phyloP scores from a whole-genome alignment of 768 basidiomycete genomes.

The Hirschioporus abietinus region DNA sequence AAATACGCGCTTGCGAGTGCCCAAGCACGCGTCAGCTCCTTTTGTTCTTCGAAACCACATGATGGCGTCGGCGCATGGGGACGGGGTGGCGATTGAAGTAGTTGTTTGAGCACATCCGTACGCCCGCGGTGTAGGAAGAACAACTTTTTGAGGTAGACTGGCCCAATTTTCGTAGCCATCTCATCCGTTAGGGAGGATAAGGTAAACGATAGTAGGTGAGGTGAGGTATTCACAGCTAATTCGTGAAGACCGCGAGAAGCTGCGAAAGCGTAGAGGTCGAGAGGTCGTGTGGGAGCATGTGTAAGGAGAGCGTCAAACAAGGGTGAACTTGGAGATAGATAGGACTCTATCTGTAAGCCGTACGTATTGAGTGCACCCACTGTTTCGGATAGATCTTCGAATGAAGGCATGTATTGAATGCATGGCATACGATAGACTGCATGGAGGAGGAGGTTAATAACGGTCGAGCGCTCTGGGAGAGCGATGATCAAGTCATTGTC shows the following conservation, averaged over 20 bases:
- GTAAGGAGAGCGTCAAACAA: constrained; percentile 58
- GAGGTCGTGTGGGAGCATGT: constrained; percentile 60
- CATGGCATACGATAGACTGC: constrained; percentile 67
- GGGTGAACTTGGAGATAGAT: constrained; percentile 45
- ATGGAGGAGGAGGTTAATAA: constrained; percentile 72
- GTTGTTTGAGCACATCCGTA: constrained; percentile 73
- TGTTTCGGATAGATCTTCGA: constrained; percentile 50
- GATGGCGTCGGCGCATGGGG: constrained; percentile 61
- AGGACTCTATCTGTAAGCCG: constrained; percentile 48
- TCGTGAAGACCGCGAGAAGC: constrained; percentile 62
- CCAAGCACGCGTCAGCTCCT: constrained; percentile 76
- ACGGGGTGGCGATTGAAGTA: constrained; percentile 68
- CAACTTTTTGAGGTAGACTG: constrained; percentile 71
- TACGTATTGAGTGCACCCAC: constrained; percentile 54
- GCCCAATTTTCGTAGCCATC: constrained; percentile 62
- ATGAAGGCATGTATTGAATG: constrained; percentile 66
- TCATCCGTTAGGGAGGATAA: constrained; percentile 68
- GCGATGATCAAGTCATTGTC: constrained; percentile 48
- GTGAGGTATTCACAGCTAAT: constrained; percentile 69
- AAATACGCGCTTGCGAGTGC: constrained; percentile 78
- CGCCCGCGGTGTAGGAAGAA: constrained; percentile 85
- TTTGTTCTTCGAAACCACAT: constrained; percentile 74
- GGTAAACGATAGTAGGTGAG: constrained; percentile 67
- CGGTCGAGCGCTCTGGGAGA: constrained; percentile 52
- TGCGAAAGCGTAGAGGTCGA: constrained; percentile 70